These are phyloP conservation scores for Theobroma grandiflorum DNA, from an alignment of 441 rosid genomes.

Conservation along the genomic window DNA sequence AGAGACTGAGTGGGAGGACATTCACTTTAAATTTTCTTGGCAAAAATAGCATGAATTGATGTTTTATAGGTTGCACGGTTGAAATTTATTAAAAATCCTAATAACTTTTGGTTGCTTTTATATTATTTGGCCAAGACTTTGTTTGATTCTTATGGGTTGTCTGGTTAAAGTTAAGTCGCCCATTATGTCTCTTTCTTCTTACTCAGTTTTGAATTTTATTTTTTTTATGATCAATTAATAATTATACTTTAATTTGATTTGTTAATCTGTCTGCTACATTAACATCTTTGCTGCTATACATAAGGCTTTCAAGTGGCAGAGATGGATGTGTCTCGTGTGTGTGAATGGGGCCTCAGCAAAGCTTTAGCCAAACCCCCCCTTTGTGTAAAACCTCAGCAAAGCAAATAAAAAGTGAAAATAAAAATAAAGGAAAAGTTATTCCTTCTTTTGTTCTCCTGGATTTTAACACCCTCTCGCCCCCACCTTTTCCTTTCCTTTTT, in stretches of 20 bases:
- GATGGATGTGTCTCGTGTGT: background rate
- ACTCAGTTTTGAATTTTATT: background rate
- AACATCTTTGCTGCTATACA: background rate
- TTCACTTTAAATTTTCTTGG: slow-evolving; percentile 15
- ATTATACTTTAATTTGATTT: slow-evolving; percentile 14
- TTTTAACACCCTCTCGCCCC: slow-evolving; percentile 27
- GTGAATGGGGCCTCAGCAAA: background rate
- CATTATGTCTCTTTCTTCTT: slow-evolving; percentile 24
- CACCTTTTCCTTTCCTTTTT: background rate
- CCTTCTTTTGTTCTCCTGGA: slow-evolving; percentile 31
- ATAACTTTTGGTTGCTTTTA: slow-evolving; percentile 25
- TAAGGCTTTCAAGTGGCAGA: slow-evolving; percentile 7
- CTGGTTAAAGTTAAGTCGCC: slow-evolving; percentile 24
- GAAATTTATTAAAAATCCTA: slow-evolving; percentile 23
- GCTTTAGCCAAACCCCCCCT: slow-evolving; percentile 26
- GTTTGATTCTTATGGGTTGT: slow-evolving; percentile 32
- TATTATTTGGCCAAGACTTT: slow-evolving; percentile 23
- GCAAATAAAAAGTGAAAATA: slow-evolving; percentile 33
- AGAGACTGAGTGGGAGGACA: background rate
- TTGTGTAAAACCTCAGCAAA: slow-evolving; percentile 36
- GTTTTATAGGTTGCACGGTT: slow-evolving; percentile 19
- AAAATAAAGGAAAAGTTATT: slow-evolving; percentile 34
- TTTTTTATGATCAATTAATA: slow-evolving; percentile 5
- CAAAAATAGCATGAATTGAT: slow-evolving; percentile 17
- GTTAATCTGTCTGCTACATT: slow-evolving; percentile 22